Evolutionary conservation across 2,329 filamentous ascomycete genomes (phyloP), one percentile per base, ranked within the genome.

Genomic region (Nemania abortiva): DNA sequence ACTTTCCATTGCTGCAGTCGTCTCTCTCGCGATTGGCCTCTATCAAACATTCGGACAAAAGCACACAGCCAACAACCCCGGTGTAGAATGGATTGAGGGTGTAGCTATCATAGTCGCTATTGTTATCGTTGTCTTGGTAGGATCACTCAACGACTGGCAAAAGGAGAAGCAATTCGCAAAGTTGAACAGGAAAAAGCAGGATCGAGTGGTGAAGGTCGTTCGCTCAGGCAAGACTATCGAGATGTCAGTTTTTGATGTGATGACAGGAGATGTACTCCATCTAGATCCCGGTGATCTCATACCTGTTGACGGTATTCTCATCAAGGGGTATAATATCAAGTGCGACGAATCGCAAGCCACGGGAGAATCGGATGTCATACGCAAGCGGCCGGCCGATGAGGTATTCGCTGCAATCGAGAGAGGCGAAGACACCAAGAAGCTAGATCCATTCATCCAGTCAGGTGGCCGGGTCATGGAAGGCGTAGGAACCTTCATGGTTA

Each of bases 381-480:
- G 88, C 78, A 94, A 94, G 80, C 85, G 82, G 37, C 77, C 87
- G 6, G 90, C 85, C 49, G 90, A 92, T 57, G 90, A 92, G 27
- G 92, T 93, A 22, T 91, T 85, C 75, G 84, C 85, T 22, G 90
- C 90, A 29, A 92, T 94, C 74, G 88, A 92, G 73, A 89, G 87
- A 71, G 84, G 88, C 73, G 87, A 91, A 50, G 84, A 84, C 54
- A 83, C 91, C 27, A 90, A 88, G 82, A 94, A 94, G 80, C 86
- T 94, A 80, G 92, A 95, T 72, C 92, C 92, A 0, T 93, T 95
- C 74, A 93, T 98, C 75, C 92, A 97, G 73, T 97, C 94, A 34
- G 95, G 92, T 37, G 87, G 90, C 61, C 91, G 91, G 70, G 91
- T 94, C 66, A 91, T 93, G 81, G 91, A 94, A 77, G 92, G 92